phyloP scores from a whole-genome alignment of 176 grass and related monocot species.

The Eragrostis nindensis region DNA sequence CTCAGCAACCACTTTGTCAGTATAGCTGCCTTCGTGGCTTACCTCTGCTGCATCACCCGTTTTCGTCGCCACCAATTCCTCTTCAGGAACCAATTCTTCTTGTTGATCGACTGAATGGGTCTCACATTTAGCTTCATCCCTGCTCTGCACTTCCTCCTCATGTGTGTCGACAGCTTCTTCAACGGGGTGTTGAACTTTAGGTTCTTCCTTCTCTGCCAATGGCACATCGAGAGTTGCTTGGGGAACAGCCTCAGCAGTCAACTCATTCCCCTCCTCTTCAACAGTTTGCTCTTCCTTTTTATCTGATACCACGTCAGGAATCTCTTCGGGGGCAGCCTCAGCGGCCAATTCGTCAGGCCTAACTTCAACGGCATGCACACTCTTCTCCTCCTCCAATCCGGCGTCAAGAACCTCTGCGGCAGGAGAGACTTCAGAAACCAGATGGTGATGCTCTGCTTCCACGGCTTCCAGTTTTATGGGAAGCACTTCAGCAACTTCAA shows the following conservation, averaged over 20 bases:
- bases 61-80: neutral
- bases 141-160: constrained; percentile 30
- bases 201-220: constrained; percentile 18
- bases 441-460: constrained; percentile 26
- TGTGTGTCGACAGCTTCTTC: constrained; percentile 18
- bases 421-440: constrained; percentile 30
- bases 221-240: constrained; percentile 17
- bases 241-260: constrained; percentile 16
- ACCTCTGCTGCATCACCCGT: constrained; percentile 17
- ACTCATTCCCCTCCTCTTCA: constrained; percentile 12
- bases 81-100: constrained; percentile 5
- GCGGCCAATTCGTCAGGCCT: constrained; percentile 9
- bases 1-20: constrained; percentile 20
- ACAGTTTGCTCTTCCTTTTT: constrained; percentile 12
- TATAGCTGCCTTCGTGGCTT: constrained; percentile 28
- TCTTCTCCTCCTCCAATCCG: constrained; percentile 1
- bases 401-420: constrained; percentile 5
- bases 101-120: constrained; percentile 10
- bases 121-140: constrained; percentile 41
- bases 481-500: neutral
- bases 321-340: constrained; percentile 18
- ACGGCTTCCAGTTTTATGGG: neutral
- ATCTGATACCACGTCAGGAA: constrained; percentile 15
- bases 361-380: constrained; percentile 14
- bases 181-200: neutral